Base-by-base conservation (phyloP, 495 filamentous ascomycete genomes). In the Lasiosphaeria ovina region DNA sequence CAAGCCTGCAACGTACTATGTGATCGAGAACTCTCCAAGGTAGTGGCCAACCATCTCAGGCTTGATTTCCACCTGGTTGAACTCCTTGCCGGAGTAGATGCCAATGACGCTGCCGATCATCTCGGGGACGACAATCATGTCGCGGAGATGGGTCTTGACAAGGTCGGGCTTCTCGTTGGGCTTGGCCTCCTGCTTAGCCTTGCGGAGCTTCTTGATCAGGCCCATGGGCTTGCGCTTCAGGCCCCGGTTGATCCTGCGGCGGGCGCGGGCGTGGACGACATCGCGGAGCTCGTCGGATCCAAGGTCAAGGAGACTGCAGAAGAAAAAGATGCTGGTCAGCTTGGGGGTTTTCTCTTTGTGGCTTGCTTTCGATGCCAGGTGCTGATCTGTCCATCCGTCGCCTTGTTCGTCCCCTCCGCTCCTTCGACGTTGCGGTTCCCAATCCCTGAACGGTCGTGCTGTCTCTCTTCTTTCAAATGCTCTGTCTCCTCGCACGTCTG, bases 1-100 rank as follows among this genome's bases (percentile, higher is more conserved):
- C 10, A 14, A 45, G 42, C 36, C 44, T 33, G 50, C 40, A 49
- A 92, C 92, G 71, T 89, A 97, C 92, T 98, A 98, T 81, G 91
- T 91, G 81, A 98, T 98, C 63, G 91, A 96, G 85, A 98, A 98
- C 83, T 98, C 94, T 74, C 83, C 94, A 61, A 98, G 85, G 86
- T 98, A 98, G 85, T 96, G 92, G 74, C 94, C 94, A 81, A 98
- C 94, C 94, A 98, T 98, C 87, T 98, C 94, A 61, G 94, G 94
- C 87, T 96, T 96, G 82, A 98, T 94, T 79, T 98, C 94, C 69
- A 98, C 92, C 85, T 96, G 92, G 86, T 98, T 98, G 88, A 98
- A 98, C 82, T 97, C 95, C 87, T 98, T 98, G 77, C 94, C 94
- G 62, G 90, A 94, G 87, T 98, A 98, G 84, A 98, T 94, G 77